Evolutionary conservation across 345 rosid species (phyloP).

Genomic region (Theobroma cacao): DNA sequence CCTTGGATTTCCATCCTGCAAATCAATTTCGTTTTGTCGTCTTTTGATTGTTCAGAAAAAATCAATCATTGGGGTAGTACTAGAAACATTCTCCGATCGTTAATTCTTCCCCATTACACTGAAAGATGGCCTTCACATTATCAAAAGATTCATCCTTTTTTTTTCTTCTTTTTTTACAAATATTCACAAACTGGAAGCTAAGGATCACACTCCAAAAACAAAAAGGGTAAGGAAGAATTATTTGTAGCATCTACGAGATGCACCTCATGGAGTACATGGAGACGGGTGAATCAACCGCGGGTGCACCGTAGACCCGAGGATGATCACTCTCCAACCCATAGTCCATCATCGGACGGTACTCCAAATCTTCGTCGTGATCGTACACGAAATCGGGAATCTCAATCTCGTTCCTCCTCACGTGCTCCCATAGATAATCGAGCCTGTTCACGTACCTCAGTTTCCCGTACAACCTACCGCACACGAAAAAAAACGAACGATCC

Average conservation of each 20-base stretch:
- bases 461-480: conserved; percentile 52
- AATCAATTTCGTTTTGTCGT: too few relatives aligned
- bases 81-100: too few relatives aligned
- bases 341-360: conserved; percentile 76
- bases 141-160: too few relatives aligned
- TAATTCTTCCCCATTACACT: too few relatives aligned
- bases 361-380: conserved; percentile 75
- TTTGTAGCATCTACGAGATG: conserved; percentile 34
- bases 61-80: too few relatives aligned
- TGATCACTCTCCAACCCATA: conserved; percentile 75
- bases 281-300: conserved; percentile 45
- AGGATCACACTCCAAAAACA: neutral
- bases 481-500: too few relatives aligned
- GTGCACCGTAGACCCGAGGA: conserved; percentile 45
- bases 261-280: conserved; percentile 63
- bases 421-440: conserved; percentile 75
- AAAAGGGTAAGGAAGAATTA: neutral
- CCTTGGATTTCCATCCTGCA: too few relatives aligned
- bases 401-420: conserved; percentile 63
- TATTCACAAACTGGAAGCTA: neutral
- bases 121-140: too few relatives aligned
- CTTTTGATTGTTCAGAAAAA: too few relatives aligned
- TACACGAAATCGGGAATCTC: conserved; percentile 70
- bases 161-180: neutral
- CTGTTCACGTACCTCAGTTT: conserved; percentile 69